Evolutionary conservation across 805 yeast genomes (phyloP).

Genomic region (Candida montana): DNA sequence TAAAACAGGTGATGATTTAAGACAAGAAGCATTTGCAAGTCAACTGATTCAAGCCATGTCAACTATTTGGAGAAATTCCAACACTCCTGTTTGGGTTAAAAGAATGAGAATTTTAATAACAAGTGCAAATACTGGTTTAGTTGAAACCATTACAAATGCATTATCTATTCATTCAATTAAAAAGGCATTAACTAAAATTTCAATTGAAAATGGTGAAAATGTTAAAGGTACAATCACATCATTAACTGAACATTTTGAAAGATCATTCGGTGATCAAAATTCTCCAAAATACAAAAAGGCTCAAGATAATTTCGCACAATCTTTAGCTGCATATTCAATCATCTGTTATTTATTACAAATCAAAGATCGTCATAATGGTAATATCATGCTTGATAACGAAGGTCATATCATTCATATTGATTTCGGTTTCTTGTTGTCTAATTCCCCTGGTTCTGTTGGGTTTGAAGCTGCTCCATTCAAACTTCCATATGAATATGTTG

Average conservation of each 20-base stretch:
- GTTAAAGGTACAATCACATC: slow-evolving; percentile 68
- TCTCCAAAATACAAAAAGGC: slow-evolving; percentile 61
- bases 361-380: slow-evolving; percentile 96
- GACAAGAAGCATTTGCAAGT: slow-evolving; percentile 97
- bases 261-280: slow-evolving; percentile 64
- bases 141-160: slow-evolving; percentile 94
- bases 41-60: slow-evolving; percentile 87
- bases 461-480: slow-evolving; percentile 98
- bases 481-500: slow-evolving; percentile 83
- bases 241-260: slow-evolving; percentile 69
- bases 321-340: slow-evolving; percentile 88
- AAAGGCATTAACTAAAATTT: slow-evolving; percentile 77
- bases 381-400: slow-evolving; percentile 91
- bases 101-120: slow-evolving; percentile 90
- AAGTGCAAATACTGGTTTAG: slow-evolving; percentile 84
- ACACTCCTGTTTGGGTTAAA: slow-evolving; percentile 83
- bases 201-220: slow-evolving; percentile 61
- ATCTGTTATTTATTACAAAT: slow-evolving; percentile 87
- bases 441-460: slow-evolving; percentile 95
- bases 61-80: slow-evolving; percentile 69
- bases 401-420: slow-evolving; percentile 96
- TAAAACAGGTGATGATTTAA: slow-evolving; percentile 90
- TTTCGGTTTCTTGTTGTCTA: slow-evolving; percentile 88
- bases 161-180: slow-evolving; percentile 91
- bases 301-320: slow-evolving; percentile 76